phyloP scores from a whole-genome alignment of 2,329 filamentous ascomycete genomes.

The Alternaria sp. region DNA sequence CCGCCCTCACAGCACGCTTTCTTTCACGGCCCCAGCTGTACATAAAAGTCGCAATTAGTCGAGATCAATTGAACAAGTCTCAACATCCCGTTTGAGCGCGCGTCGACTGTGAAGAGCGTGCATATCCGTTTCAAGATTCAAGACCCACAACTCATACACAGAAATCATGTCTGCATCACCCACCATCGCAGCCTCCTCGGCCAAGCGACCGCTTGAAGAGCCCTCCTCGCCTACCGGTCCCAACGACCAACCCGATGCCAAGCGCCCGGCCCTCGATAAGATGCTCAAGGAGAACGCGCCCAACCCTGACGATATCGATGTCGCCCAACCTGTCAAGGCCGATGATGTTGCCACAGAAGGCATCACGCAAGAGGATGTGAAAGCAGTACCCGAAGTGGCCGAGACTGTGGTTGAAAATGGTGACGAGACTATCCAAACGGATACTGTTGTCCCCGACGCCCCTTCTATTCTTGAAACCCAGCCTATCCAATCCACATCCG shows the following conservation, averaged over 20 bases:
- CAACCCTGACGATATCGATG: conserved; percentile 60
- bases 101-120: conserved; percentile 45
- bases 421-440: conserved; percentile 70
- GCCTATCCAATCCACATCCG: conserved; percentile 66
- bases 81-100: conserved; percentile 40
- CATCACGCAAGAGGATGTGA: conserved; percentile 39
- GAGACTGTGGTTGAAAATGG: conserved; percentile 54
- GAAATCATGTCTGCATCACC: conserved; percentile 58
- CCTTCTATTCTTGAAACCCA: conserved; percentile 61
- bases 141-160: conserved; percentile 38
- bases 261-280: conserved; percentile 96
- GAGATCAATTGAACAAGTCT: conserved; percentile 51
- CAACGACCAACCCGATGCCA: conserved; percentile 94
- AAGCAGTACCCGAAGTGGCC: conserved; percentile 33
- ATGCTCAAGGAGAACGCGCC: conserved; percentile 71
- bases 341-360: conserved; percentile 47
- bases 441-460: conserved; percentile 75
- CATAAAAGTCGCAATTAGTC: conserved; percentile 61
- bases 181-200: conserved; percentile 65
- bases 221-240: conserved; percentile 92
- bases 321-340: conserved; percentile 47
- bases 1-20: conserved; percentile 85
- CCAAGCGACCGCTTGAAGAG: conserved; percentile 97
- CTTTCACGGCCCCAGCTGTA: conserved; percentile 81
- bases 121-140: conserved; percentile 23